Conservation (phyloP, 768 basidiomycete species). For the Tylopilus plumbeoviolaceoides region DNA sequence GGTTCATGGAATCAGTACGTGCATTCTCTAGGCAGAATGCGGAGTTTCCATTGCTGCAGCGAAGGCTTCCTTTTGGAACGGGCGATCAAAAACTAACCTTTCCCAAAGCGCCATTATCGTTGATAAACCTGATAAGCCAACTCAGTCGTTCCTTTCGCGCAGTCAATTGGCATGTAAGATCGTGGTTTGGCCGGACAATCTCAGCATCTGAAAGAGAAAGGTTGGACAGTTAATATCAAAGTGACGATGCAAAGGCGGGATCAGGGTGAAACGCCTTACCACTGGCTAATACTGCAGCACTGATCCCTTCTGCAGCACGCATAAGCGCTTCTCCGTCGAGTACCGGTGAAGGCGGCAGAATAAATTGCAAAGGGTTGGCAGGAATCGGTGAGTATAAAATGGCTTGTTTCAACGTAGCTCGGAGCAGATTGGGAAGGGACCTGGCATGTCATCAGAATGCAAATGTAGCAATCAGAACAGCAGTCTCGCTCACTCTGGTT, state of each 20-base stretch:
- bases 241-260: not conserved
- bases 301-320: conserved; percentile 75
- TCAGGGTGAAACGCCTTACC: conserved; percentile 38
- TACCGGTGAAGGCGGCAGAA: conserved; percentile 63
- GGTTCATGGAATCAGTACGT: conserved; percentile 3
- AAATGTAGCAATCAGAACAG: too few relatives aligned
- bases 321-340: conserved; percentile 76
- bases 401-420: conserved; percentile 79
- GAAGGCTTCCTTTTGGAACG: too few relatives aligned
- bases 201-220: conserved; percentile 45
- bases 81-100: conserved; percentile 46
- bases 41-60: too few relatives aligned
- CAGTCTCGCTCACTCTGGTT: conserved; percentile 50
- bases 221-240: not conserved
- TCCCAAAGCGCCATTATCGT: conserved; percentile 73
- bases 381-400: conserved; percentile 72
- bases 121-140: conserved; percentile 87
- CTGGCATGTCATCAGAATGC: conserved; percentile 28
- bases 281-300: conserved; percentile 66
- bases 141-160: conserved; percentile 71
- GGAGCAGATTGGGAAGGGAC: conserved; percentile 61
- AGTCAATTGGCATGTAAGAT: conserved; percentile 72
- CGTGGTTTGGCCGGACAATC: conserved; percentile 71
- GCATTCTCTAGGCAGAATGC: not conserved
- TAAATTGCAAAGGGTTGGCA: conserved; percentile 77